These are phyloP conservation scores for Penicillium sp. DNA, from an alignment of 2,329 filamentous ascomycete genomes.

Conservation along the genomic window DNA sequence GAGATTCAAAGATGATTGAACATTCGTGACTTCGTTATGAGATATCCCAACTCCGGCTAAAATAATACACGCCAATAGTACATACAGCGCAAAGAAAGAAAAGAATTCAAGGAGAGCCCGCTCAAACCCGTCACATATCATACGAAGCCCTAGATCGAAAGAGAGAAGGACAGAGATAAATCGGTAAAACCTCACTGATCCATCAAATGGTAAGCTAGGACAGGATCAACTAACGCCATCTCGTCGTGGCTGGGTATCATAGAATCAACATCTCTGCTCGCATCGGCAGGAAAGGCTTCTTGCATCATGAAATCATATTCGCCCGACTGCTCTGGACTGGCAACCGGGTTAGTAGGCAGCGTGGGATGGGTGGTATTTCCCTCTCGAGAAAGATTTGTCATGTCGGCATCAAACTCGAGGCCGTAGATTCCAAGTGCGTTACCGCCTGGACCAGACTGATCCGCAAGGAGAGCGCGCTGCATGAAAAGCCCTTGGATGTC, in stretches of 20 bases:
- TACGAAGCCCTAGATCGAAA: not conserved
- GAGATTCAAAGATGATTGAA: not conserved
- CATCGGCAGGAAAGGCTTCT: constrained; percentile 8
- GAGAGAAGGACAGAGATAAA: not conserved
- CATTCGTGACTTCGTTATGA: not conserved
- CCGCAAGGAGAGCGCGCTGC: constrained; percentile 42
- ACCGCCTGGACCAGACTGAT: constrained; percentile 27
- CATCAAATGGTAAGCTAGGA: constrained; percentile 36
- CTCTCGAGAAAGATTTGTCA: constrained; percentile 17
- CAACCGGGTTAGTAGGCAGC: not conserved
- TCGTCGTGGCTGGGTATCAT: constrained; percentile 37
- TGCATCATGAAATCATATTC: constrained; percentile 34
- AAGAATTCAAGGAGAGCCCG: not conserved
- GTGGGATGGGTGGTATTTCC: not conserved
- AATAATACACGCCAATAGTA: not conserved
- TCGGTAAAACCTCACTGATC: constrained; percentile 19
- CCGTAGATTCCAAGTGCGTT: constrained; percentile 43
- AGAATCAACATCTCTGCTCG: constrained; percentile 22
- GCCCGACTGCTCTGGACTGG: constrained; percentile 1
- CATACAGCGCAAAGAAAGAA: not conserved
- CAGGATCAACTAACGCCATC: constrained; percentile 41
- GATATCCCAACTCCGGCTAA: not conserved
- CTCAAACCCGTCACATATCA: not conserved
- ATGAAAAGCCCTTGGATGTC: constrained; percentile 47
- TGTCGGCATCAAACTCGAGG: constrained; percentile 36